Percentiles rank a stretch among this genome's conserved stretches.
phyloP scores from a whole-genome alignment of 176 grass and related monocot genomes.

The Paspalum notatum region DNA sequence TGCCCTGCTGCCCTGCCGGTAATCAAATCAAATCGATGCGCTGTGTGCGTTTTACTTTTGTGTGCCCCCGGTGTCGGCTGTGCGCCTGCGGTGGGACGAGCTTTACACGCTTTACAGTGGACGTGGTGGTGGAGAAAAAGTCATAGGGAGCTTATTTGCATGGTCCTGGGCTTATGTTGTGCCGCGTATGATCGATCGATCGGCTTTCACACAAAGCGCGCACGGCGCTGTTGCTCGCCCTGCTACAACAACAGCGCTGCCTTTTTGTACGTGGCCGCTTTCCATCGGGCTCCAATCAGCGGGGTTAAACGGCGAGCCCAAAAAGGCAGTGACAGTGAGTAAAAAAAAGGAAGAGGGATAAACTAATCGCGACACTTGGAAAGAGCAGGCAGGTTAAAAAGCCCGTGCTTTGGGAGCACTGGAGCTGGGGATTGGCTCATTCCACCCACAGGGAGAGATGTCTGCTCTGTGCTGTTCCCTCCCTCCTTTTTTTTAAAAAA shows the following conservation, averaged over 20 bases:
- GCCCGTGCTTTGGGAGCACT: background rate
- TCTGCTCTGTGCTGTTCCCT: conserved; percentile 19
- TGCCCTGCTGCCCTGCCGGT: background rate
- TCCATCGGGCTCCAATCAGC: conserved; percentile 2
- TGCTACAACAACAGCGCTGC: background rate
- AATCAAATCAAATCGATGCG: background rate
- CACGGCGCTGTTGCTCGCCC: background rate
- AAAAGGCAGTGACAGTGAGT: conserved; percentile 35
- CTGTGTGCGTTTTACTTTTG: conserved; percentile 7
- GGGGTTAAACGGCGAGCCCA: conserved; percentile 6
- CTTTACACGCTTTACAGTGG: conserved; percentile 34
- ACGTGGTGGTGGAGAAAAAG: conserved; percentile 11
- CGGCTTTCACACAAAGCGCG: conserved; percentile 39
- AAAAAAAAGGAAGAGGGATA: background rate
- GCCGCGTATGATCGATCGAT: no score
- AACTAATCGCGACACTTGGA: conserved; percentile 12
- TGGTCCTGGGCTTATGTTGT: conserved; percentile 5
- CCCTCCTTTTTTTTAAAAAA: no score
- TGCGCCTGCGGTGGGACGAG: background rate
- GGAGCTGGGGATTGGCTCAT: background rate
- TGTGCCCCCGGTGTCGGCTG: background rate
- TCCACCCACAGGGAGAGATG: conserved; percentile 43
- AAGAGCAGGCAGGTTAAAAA: background rate
- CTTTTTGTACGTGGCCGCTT: conserved; percentile 26
- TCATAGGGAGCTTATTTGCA: background rate